Base-by-base conservation (phyloP, 257 asterid genomes). In the Nicotiana tabacum region DNA sequence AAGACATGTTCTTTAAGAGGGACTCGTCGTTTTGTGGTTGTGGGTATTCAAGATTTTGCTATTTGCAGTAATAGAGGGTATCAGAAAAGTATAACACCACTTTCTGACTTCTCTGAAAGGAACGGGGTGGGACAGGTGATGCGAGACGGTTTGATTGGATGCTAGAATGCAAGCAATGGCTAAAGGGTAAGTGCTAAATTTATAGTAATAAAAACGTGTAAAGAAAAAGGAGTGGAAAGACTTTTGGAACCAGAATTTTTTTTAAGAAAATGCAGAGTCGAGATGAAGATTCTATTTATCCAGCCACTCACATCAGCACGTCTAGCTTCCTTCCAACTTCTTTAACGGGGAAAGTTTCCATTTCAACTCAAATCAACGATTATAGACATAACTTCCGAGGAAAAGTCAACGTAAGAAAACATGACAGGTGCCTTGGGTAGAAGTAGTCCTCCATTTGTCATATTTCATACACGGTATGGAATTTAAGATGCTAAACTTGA, bases 1-100 rank as follows among this genome's bases (percentile, higher is more conserved):
- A 27, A 16, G 86, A 27, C 85, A 65, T 81, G 72, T 48, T 81
- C n/a, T 8, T 13, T 6, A 74, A 27, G 15, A 48, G 80, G 27
- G 29, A 13, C 2, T 1, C 51, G 43, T 74, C 15, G 3, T 60
- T 46, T 17, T 72, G 60, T 21, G 1, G 33, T 30, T 72, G 4
- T n/a, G 37, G 35, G 32, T 24, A 27, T 48, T 74, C 61, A 74
- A 74, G 61, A 66, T 33, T 32, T 66, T 66, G 46, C 16, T 61
- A 61, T 24, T 61, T 12, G 27, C 32, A 21, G 27, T 61, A 33
- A 9, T 21, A 61, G 51, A 66, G 51, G 15, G 15, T 66, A 66
- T 32, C 27, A 66, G 10, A 30, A 29, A 65, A 29, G 4, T 29
- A 65, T 12, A 32, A 66, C 35, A 33, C 74, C 74, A 32, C 32